Evolutionary conservation across 2,329 filamentous ascomycete species (phyloP).

Genomic region (Fusarium pseudoanthophilum): DNA sequence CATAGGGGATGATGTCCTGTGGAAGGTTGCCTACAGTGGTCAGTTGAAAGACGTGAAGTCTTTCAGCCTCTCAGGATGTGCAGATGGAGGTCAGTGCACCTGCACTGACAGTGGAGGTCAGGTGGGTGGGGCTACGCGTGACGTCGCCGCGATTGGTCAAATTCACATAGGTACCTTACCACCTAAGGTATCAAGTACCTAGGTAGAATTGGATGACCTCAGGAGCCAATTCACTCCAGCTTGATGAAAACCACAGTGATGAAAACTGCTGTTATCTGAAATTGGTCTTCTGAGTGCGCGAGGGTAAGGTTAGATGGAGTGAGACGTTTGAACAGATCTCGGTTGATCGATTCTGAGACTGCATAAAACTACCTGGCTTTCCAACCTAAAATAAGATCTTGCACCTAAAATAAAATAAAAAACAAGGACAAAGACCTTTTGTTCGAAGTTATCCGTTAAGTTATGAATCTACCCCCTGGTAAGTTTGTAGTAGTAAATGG

Average conservation of each 20-base stretch:
- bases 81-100: slow-evolving; percentile 1
- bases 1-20: slow-evolving; percentile 6
- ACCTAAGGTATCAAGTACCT: not conserved
- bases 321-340: not conserved
- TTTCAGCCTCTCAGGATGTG: not conserved
- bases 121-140: not conserved
- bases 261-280: not conserved
- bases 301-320: not conserved
- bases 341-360: not conserved
- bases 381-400: not conserved
- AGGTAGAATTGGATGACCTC: not conserved
- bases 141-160: slow-evolving; percentile 2
- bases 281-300: not conserved
- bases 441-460: not conserved
- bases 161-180: not conserved
- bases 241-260: not conserved
- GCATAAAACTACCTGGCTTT: not conserved
- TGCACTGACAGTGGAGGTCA: slow-evolving; percentile 13
- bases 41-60: slow-evolving; percentile 19
- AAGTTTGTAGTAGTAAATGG: not conserved
- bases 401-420: not conserved
- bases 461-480: not conserved
- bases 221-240: not conserved
- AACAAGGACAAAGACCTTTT: not conserved
- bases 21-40: slow-evolving; percentile 1